These are phyloP conservation scores for Torulaspora globosa DNA, from an alignment of 1,139 yeast species.

Conservation along the genomic window DNA sequence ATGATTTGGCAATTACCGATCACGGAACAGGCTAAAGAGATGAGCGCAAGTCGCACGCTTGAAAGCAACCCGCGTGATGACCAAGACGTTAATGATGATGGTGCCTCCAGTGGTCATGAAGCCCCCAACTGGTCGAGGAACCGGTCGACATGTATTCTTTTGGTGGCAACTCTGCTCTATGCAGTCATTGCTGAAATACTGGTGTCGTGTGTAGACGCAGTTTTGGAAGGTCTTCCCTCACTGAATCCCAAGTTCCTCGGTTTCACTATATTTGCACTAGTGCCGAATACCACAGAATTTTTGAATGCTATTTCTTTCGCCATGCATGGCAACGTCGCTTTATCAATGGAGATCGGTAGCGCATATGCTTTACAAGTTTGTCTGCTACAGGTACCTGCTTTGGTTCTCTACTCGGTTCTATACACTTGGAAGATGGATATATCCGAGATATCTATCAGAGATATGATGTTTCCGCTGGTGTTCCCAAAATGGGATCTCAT, in stretches of 20 bases:
- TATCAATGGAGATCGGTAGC: slow-evolving; percentile 96
- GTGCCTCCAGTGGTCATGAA: slow-evolving; percentile 75
- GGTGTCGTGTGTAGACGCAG: slow-evolving; percentile 91
- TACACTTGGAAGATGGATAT: slow-evolving; percentile 32
- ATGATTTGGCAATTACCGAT: slow-evolving; percentile 84
- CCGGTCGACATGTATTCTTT: slow-evolving; percentile 78
- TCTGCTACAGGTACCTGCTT: slow-evolving; percentile 84
- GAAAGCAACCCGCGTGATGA: slow-evolving; percentile 8
- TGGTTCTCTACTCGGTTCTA: slow-evolving; percentile 70
- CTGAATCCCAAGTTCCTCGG: slow-evolving; percentile 83
- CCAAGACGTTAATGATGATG: slow-evolving; percentile 10
- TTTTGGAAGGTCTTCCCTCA: slow-evolving; percentile 67
- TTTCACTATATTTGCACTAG: slow-evolving; percentile 88
- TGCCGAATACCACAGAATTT: slow-evolving; percentile 95
- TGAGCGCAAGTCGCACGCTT: slow-evolving; percentile 15
- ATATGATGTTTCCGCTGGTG: slow-evolving; percentile 68
- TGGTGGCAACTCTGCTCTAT: slow-evolving; percentile 80
- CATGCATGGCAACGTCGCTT: slow-evolving; percentile 88
- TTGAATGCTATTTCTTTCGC: slow-evolving; percentile 97
- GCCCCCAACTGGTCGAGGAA: slow-evolving; percentile 95
- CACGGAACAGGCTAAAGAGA: slow-evolving; percentile 22
- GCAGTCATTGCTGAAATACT: slow-evolving; percentile 93
- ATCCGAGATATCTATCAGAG: slow-evolving; percentile 41
- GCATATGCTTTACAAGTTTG: slow-evolving; percentile 98
- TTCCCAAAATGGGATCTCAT: slow-evolving; percentile 96